Evolutionary conservation across 192 early-diverging fungal species (phyloP), one percentile per base, ranked within the genome.

Genomic region (Diversispora epigaea): DNA sequence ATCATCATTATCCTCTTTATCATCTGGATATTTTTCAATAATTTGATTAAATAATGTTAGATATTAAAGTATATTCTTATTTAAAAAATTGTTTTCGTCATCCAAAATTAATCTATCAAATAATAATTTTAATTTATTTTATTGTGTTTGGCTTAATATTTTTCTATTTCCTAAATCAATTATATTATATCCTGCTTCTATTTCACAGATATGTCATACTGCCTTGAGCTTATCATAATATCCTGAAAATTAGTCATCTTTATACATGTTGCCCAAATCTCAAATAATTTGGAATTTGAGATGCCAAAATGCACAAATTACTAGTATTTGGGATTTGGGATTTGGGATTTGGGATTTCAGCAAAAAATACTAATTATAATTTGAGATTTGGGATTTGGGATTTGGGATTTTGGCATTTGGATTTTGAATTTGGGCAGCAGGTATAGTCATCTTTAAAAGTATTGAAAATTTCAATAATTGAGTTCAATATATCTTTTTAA

Each of bases 401-500:
- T n/a, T n/a, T n/a, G n/a, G n/a, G n/a, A n/a, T n/a, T n/a, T n/a
- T n/a, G n/a, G n/a, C n/a, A n/a, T n/a, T n/a, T n/a, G n/a, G n/a
- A n/a, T n/a, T n/a, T n/a, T n/a, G n/a, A n/a, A n/a, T n/a, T n/a
- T n/a, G n/a, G n/a, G n/a, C n/a, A n/a, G n/a, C n/a, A n/a, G n/a
- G n/a, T n/a, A n/a, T n/a, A n/a, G n/a, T n/a, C n/a, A 25, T 61
- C 11, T 10, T 6, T 61, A 25, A 61, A 61, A 11, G 25, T 6
- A 61, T 61, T 61, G 25, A 25, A 61, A 1, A 25, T 6, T 61
- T 61, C 9, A 11, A 0, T 61, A 11, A 61, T 25, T 0, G 25
- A 61, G 3, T 61, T 61, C 39, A 61, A 61, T 22, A 60, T 22
- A 22, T 60, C 58, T 61, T 61, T 25, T 61, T 61, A 25, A 11